These are phyloP conservation scores for Globisporangium emineosum DNA, from an alignment of 352 stramenopile species.

Conservation along the genomic window DNA sequence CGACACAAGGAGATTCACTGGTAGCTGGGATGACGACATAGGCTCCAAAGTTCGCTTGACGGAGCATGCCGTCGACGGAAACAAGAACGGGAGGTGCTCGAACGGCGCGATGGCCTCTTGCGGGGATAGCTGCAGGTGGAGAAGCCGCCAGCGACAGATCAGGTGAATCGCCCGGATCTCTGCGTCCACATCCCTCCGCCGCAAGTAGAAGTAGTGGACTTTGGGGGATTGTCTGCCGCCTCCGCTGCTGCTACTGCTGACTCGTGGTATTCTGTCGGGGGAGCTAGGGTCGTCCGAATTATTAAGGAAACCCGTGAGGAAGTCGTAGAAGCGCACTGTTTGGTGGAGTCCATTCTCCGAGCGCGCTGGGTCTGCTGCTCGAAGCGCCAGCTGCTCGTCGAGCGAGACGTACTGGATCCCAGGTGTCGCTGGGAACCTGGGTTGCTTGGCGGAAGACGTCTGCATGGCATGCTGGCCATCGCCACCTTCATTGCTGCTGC, in stretches of 20 bases:
- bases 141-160: slow-evolving; percentile 58
- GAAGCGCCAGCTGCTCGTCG: slow-evolving; percentile 30
- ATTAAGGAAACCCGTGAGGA: slow-evolving; percentile 31
- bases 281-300: background rate
- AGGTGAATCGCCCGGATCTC: slow-evolving; percentile 46
- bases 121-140: slow-evolving; percentile 44
- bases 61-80: slow-evolving; percentile 16
- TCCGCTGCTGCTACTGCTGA: background rate
- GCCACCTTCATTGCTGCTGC: background rate
- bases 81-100: slow-evolving; percentile 42
- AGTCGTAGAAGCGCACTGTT: slow-evolving; percentile 51
- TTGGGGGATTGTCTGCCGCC: slow-evolving; percentile 4
- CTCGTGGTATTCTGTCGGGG: background rate
- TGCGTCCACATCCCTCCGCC: slow-evolving; percentile 27
- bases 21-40: too few species aligned
- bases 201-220: slow-evolving; percentile 51
- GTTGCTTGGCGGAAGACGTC: background rate
- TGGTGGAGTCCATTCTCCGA: slow-evolving; percentile 17
- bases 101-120: slow-evolving; percentile 52
- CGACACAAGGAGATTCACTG: slow-evolving; percentile 3
- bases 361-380: background rate
- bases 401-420: slow-evolving; percentile 48
- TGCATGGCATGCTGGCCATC: too few species aligned
- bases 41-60: slow-evolving; percentile 12
- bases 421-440: slow-evolving; percentile 29